These are phyloP conservation scores for Collybia mongolica DNA, from an alignment of 768 basidiomycete species.

Conservation along the genomic window DNA sequence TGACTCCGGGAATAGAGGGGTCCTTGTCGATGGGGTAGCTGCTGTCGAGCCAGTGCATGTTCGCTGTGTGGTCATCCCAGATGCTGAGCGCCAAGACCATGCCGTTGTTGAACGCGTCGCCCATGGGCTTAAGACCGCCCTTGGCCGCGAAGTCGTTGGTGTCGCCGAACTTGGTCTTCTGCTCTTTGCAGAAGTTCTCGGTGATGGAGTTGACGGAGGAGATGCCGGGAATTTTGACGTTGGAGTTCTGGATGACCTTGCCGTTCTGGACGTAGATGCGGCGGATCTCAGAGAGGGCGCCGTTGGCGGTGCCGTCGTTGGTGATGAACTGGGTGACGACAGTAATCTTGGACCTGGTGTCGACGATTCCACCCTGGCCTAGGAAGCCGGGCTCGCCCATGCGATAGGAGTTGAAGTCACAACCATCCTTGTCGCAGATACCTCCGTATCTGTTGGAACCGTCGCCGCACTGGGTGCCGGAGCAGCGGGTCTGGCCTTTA, in stretches of 20 bases:
- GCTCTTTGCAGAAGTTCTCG: slow-evolving; percentile 33
- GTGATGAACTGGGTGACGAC: slow-evolving; percentile 46
- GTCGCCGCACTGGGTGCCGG: slow-evolving; percentile 26
- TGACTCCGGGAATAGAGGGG: slow-evolving; percentile 23
- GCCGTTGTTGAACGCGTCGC: slow-evolving; percentile 32
- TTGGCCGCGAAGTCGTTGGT: slow-evolving; percentile 36
- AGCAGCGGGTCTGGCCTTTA: slow-evolving; percentile 28
- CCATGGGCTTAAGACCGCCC: slow-evolving; percentile 37
- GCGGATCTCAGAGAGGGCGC: slow-evolving; percentile 38
- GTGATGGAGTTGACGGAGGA: slow-evolving; percentile 33
- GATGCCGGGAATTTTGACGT: slow-evolving; percentile 30
- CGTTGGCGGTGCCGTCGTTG: slow-evolving; percentile 31
- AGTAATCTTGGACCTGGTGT: slow-evolving; percentile 36
- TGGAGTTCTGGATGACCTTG: slow-evolving; percentile 35
- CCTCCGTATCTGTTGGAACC: slow-evolving; percentile 28
- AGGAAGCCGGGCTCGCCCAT: slow-evolving; percentile 34
- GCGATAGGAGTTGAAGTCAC: slow-evolving; percentile 48
- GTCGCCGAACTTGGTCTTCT: slow-evolving; percentile 45
- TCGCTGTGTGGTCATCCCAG: slow-evolving; percentile 37
- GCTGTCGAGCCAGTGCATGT: slow-evolving; percentile 23
- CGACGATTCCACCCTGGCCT: slow-evolving; percentile 32
- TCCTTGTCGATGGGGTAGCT: slow-evolving; percentile 24
- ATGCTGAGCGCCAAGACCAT: slow-evolving; percentile 40
- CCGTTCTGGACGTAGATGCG: slow-evolving; percentile 41
- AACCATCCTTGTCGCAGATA: slow-evolving; percentile 40